These are phyloP conservation scores for Carex cristatella DNA, from an alignment of 176 grass and related monocot species.

Conservation along the genomic window DNA sequence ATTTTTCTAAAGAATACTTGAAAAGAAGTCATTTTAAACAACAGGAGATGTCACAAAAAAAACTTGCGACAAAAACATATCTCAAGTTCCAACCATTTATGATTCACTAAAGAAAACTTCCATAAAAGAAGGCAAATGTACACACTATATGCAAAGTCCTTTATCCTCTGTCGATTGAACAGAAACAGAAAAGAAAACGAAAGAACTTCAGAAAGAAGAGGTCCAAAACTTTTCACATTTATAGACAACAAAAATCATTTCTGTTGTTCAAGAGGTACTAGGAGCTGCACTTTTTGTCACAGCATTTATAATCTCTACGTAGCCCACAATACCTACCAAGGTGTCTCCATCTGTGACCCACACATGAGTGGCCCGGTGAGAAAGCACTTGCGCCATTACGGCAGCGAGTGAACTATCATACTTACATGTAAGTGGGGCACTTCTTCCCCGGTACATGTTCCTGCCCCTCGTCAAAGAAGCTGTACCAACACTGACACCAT, in stretches of 20 bases:
- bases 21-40: neutral
- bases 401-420: slow-evolving; percentile 73
- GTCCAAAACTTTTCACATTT: slow-evolving; percentile 9
- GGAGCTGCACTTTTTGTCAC: slow-evolving; percentile 41
- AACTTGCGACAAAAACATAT: neutral
- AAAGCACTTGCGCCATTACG: slow-evolving; percentile 93
- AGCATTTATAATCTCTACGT: slow-evolving; percentile 73
- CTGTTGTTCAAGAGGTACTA: slow-evolving; percentile 25
- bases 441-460: slow-evolving; percentile 59
- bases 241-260: neutral
- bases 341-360: slow-evolving; percentile 71
- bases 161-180: neutral
- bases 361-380: slow-evolving; percentile 78
- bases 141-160: slow-evolving; percentile 9
- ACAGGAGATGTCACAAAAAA: neutral
- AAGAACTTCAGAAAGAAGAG: neutral
- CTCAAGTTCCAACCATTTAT: neutral
- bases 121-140: neutral
- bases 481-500: neutral
- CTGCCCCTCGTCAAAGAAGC: slow-evolving; percentile 40
- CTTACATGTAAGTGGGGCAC: slow-evolving; percentile 64
- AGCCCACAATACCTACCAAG: slow-evolving; percentile 76
- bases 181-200: neutral
- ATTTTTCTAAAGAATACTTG: neutral
- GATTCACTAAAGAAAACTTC: neutral